Evolutionary conservation across 139 green algal genomes (phyloP), one percentile per base, ranked within the genome.

Genomic region (Raphidocelis subcapitata): DNA sequence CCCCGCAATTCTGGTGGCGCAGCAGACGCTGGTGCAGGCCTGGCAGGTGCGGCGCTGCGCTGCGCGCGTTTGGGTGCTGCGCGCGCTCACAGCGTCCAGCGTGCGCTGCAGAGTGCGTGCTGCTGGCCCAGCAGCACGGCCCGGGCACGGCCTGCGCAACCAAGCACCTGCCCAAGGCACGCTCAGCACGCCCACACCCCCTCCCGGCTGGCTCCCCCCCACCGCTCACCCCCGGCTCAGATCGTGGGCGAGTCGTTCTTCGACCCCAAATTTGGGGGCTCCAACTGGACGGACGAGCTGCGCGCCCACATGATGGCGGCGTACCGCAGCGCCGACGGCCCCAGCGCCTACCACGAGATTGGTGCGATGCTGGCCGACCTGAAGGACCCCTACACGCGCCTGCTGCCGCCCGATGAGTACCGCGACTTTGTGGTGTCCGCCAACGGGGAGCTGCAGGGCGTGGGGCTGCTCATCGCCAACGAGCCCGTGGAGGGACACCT

Each of bases 321-420:
- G 2, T 90, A 79, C 63, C 51, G 52, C 18, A 65, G 75, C 26
- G 16, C 61, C 4, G 55, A 69, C 55, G 62, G 60, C 12, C 41
- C 84, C 1, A 12, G 4, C 36, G 93, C 89, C 3, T 84, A 82
- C 16, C 24, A 73, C 0, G 57, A 90, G 54, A 87, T 97, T 33
- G 60, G 71, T 5, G 26, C 33, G 20, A 91, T 98, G 88, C 84
- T 98, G n/a, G 77, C 46, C 18, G 86, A 87, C n/a, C 87, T 98
- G 41, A 87, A 85, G 0, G 94, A 98, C 81, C 94, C 93, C 0
- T 98, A 95, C 87, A 98, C 94, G 0, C 88, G 94, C 66, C 83
- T 94, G 59, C 74, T 98, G 23, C 74, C 83, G 5, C 74, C 89
- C 14, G 75, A 91, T 57, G 94, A 97, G 63, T 98, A 97, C 75